phyloP scores from a whole-genome alignment of 2,329 filamentous ascomycete species.

The Harringtonia aguacate region DNA sequence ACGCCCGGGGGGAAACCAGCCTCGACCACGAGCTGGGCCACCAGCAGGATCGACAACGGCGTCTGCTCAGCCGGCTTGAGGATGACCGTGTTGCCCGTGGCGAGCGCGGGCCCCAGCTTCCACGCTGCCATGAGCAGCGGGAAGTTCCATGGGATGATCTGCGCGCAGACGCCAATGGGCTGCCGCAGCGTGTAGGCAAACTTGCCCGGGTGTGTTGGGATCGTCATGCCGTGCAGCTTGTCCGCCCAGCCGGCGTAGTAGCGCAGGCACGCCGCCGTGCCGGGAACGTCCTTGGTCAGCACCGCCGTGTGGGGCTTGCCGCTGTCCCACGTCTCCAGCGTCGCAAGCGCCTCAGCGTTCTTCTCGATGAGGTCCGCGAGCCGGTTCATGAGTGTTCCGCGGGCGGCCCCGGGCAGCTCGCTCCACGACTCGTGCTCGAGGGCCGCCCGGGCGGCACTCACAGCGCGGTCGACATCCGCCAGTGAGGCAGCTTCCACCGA shows the following conservation, averaged over 20 bases:
- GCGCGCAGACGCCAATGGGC: slow-evolving; percentile 58
- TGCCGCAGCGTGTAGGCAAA: slow-evolving; percentile 60
- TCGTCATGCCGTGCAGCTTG: slow-evolving; percentile 60
- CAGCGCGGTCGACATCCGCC: slow-evolving; percentile 9
- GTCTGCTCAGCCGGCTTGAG: slow-evolving; percentile 55
- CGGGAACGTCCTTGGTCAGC: slow-evolving; percentile 6
- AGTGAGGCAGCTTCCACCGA: slow-evolving; percentile 8
- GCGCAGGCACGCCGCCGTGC: slow-evolving; percentile 34
- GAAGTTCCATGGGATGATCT: slow-evolving; percentile 64
- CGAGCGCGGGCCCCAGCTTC: slow-evolving; percentile 59
- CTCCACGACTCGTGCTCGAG: slow-evolving; percentile 7
- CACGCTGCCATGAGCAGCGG: slow-evolving; percentile 60
- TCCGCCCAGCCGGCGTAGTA: slow-evolving; percentile 69
- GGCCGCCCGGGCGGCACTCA: slow-evolving; percentile 11
- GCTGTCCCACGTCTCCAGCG: slow-evolving; percentile 69
- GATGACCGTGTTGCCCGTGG: slow-evolving; percentile 49
- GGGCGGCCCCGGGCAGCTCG: slow-evolving; percentile 11
- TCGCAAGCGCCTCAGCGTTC: slow-evolving; percentile 25
- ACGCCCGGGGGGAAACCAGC: slow-evolving; percentile 68
- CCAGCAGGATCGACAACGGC: slow-evolving; percentile 47
- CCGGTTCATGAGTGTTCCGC: slow-evolving; percentile 29
- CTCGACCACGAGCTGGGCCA: slow-evolving; percentile 54
- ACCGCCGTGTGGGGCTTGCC: slow-evolving; percentile 45
- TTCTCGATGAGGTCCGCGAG: slow-evolving; percentile 32
- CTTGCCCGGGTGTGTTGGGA: slow-evolving; percentile 49